Conservation (phyloP, 2,329 filamentous ascomycete species). For the Fusarium fracticaudum region DNA sequence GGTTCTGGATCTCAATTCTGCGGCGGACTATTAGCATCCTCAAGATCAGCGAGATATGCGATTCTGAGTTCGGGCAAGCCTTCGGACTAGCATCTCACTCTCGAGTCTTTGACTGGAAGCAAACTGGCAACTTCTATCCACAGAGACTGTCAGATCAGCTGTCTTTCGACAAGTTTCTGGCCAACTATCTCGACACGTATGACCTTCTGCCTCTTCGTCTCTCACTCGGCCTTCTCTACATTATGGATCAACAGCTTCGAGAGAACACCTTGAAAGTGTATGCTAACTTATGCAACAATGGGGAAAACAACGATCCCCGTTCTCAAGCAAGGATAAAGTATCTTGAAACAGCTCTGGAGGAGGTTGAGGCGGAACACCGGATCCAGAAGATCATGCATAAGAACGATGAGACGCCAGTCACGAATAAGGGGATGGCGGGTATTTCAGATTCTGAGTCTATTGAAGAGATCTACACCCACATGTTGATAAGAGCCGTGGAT, state of each 20-base stretch:
- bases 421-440: rapidly evolving
- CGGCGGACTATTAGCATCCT: rapidly evolving
- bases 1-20: neutral
- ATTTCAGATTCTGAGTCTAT: neutral
- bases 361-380: neutral
- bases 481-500: neutral
- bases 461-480: neutral
- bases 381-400: neutral
- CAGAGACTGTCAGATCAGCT: neutral
- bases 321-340: neutral
- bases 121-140: rapidly evolving
- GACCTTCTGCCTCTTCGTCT: rapidly evolving
- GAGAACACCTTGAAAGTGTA: rapidly evolving
- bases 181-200: rapidly evolving
- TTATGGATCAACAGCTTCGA: rapidly evolving
- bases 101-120: neutral
- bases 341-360: neutral
- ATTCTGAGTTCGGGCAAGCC: neutral
- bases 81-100: neutral
- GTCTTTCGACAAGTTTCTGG: neutral
- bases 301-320: neutral
- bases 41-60: neutral
- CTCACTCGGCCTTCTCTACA: rapidly evolving
- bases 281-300: rapidly evolving
- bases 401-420: neutral